Evolutionary conservation across 169 alveolate species (phyloP).

Genomic region (Cryptosporidium parvum): DNA sequence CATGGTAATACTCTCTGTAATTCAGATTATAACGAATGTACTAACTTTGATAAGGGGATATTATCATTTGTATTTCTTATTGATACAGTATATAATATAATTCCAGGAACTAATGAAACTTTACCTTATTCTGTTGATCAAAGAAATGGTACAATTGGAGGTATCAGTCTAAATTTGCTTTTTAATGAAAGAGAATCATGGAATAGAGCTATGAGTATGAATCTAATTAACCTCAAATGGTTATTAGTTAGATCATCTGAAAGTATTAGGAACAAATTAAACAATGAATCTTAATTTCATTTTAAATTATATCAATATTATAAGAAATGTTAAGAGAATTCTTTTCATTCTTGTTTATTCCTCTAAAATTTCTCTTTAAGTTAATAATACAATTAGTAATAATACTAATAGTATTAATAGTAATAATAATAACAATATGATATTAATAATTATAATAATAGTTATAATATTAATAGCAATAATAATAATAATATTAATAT

Average conservation of each 20-base stretch:
- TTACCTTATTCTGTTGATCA: constrained; percentile 25
- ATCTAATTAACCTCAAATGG: constrained; percentile 32
- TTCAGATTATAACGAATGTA: constrained; percentile 55
- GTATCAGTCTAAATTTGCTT: constrained; percentile 6
- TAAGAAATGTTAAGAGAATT: neutral
- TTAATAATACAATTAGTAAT: neutral
- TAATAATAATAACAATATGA: too few species aligned
- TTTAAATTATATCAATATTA: too few species aligned
- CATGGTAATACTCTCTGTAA: constrained; percentile 33
- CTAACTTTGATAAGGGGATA: constrained; percentile 39
- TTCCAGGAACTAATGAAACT: constrained; percentile 1
- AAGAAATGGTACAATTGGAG: neutral
- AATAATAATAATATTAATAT: neutral
- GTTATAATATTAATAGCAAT: too few species aligned
- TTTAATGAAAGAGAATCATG: constrained; percentile 37
- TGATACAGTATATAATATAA: neutral
- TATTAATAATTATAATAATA: too few species aligned
- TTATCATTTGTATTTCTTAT: neutral
- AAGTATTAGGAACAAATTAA: neutral
- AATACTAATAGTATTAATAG: too few species aligned
- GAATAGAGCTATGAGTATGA: constrained; percentile 69
- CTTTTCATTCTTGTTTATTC: too few species aligned
- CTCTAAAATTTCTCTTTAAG: neutral
- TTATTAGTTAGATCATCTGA: constrained; percentile 31
- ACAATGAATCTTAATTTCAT: too few species aligned